These are phyloP conservation scores for Nakazawaea ambrosiae DNA, from an alignment of 805 yeast species.

Conservation along the genomic window DNA sequence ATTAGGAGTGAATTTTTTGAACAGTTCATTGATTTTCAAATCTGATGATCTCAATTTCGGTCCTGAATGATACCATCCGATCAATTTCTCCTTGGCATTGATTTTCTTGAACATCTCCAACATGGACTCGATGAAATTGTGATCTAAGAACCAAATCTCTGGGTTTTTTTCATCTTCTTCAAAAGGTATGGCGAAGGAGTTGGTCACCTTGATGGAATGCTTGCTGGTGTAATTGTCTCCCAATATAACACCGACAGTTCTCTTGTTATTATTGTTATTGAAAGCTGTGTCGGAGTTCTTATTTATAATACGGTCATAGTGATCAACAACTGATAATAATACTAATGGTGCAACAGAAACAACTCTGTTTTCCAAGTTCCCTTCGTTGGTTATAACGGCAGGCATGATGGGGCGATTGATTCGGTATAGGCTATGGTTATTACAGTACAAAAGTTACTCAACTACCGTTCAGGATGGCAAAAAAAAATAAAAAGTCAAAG, in stretches of 20 bases:
- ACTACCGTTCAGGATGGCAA: neutral
- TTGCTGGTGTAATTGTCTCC: slow-evolving; percentile 61
- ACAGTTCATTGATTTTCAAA: slow-evolving; percentile 82
- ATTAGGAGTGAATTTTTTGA: slow-evolving; percentile 72
- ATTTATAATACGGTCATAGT: slow-evolving; percentile 80
- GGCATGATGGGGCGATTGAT: slow-evolving; percentile 14
- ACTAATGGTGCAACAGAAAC: slow-evolving; percentile 96
- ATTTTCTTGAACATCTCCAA: slow-evolving; percentile 96
- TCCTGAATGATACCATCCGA: slow-evolving; percentile 99
- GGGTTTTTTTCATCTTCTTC: slow-evolving; percentile 93
- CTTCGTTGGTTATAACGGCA: slow-evolving; percentile 27
- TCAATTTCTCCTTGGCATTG: slow-evolving; percentile 90
- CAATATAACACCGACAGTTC: slow-evolving; percentile 90
- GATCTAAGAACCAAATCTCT: slow-evolving; percentile 94
- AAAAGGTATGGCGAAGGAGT: slow-evolving; percentile 95
- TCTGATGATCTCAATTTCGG: slow-evolving; percentile 88
- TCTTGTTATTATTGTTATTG: slow-evolving; percentile 45
- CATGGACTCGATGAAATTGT: slow-evolving; percentile 93
- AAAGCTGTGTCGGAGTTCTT: slow-evolving; percentile 16
- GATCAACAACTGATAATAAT: slow-evolving; percentile 89
- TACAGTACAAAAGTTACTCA: slow-evolving; percentile 2
- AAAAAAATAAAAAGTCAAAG: too few species aligned
- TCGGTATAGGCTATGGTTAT: neutral
- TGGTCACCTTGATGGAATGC: slow-evolving; percentile 63
- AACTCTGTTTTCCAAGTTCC: slow-evolving; percentile 37